These are phyloP conservation scores for Echinosophora koreensis DNA, from an alignment of 306 rosid species.

Conservation along the genomic window DNA sequence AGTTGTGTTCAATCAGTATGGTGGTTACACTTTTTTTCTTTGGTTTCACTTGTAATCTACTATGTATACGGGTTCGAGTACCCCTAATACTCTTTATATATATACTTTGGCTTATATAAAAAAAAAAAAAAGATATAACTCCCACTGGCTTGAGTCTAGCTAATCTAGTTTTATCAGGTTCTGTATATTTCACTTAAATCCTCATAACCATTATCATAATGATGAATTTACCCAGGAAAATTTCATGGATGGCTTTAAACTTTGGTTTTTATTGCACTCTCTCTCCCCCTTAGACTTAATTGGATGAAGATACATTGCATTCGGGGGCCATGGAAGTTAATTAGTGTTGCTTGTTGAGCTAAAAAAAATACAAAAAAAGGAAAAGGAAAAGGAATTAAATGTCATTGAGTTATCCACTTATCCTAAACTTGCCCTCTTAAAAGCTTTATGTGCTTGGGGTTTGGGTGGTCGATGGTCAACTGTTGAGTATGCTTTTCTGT, in stretches of 20 bases:
- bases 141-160: slow-evolving; percentile 10
- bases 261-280: background rate
- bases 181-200: background rate
- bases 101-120: no score
- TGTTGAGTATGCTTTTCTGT: background rate
- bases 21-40: no score
- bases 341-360: background rate
- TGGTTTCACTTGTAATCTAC: no score
- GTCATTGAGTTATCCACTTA: background rate
- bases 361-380: background rate
- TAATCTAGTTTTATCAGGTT: background rate
- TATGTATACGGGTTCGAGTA: no score
- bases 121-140: slow-evolving; percentile 24
- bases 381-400: background rate
- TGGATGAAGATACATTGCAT: slow-evolving; percentile 6
- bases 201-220: background rate
- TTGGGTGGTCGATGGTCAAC: background rate
- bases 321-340: background rate
- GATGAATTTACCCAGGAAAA: slow-evolving; percentile 5
- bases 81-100: no score
- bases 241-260: background rate
- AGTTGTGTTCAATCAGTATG: no score
- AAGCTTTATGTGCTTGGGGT: slow-evolving; percentile 13
- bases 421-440: background rate
- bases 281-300: background rate